A percentile compares a stretch with the other conserved stretches of the same genome.
Conservation (phyloP, 1,139 yeast species). For the Starmera stellimalicola region DNA sequence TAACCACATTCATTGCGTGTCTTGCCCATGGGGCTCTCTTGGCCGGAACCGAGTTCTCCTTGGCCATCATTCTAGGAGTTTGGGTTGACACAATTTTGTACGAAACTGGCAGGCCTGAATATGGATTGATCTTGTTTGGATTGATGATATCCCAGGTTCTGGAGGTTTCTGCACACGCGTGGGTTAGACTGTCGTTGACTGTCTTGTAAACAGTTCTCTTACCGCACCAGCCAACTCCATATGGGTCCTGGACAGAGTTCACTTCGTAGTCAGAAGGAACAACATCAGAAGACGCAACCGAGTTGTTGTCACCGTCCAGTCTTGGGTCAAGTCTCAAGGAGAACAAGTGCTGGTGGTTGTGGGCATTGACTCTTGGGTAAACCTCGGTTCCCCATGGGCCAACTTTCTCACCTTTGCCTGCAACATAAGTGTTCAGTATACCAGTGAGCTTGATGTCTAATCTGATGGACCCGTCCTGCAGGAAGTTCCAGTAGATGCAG, state of each 20-base stretch:
- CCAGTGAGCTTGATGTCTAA: conserved; percentile 75
- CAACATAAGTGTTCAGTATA: conserved; percentile 60
- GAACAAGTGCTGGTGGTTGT: conserved; percentile 79
- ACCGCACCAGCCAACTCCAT: conserved; percentile 66
- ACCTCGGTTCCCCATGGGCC: conserved; percentile 78
- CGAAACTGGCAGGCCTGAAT: conserved; percentile 67
- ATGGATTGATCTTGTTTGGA: conserved; percentile 54
- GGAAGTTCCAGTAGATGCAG: conserved; percentile 72
- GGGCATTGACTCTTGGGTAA: conserved; percentile 75
- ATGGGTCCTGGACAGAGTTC: conserved; percentile 59
- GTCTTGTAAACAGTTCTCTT: conserved; percentile 58
- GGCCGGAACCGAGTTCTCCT: conserved; percentile 63
- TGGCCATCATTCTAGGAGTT: conserved; percentile 64
- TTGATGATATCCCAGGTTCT: conserved; percentile 78
- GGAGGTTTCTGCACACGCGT: conserved; percentile 50
- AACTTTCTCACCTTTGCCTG: conserved; percentile 52
- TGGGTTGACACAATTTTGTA: conserved; percentile 74
- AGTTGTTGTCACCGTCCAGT: conserved; percentile 70
- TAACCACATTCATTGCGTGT: conserved; percentile 57
- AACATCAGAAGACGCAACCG: conserved; percentile 65
- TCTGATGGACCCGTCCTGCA: conserved; percentile 78
- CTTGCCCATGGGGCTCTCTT: conserved; percentile 82
- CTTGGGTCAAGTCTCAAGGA: conserved; percentile 74
- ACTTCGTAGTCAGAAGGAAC: conserved; percentile 46
- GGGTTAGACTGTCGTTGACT: conserved; percentile 55